Conservation (phyloP, 2,329 filamentous ascomycete species). For the Sordariomycetes sp. region DNA sequence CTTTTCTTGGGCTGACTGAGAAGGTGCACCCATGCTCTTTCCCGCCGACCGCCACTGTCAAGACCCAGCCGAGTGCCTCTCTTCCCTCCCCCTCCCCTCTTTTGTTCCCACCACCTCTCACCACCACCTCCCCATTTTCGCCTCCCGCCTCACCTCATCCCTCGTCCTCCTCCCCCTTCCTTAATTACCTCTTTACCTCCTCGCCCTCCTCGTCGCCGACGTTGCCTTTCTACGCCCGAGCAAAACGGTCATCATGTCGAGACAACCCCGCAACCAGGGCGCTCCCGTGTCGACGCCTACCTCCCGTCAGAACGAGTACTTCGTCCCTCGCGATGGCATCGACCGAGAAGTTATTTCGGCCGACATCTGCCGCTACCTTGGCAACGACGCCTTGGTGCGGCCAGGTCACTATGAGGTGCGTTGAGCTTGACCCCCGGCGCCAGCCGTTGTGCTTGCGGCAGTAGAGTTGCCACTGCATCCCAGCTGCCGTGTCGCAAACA, state of each 20-base stretch:
- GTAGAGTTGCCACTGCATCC: too few species aligned
- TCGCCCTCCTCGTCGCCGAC: slow-evolving; percentile 5
- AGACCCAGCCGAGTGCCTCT: neutral
- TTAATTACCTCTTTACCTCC: slow-evolving; percentile 5
- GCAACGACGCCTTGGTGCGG: slow-evolving; percentile 72
- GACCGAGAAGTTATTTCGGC: slow-evolving; percentile 77
- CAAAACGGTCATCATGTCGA: slow-evolving; percentile 19
- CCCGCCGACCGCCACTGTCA: too few species aligned
- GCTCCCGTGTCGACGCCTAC: slow-evolving; percentile 24
- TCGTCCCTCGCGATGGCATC: slow-evolving; percentile 71
- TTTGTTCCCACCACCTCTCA: slow-evolving; percentile 4
- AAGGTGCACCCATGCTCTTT: too few species aligned
- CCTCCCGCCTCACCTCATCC: too few species aligned
- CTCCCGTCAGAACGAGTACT: slow-evolving; percentile 65
- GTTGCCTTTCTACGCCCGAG: neutral
- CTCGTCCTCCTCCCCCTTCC: slow-evolving; percentile 8
- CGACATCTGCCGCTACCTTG: slow-evolving; percentile 76
- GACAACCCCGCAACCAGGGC: slow-evolving; percentile 27
- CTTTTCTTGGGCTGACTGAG: too few species aligned
- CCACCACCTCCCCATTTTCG: slow-evolving; percentile 6
- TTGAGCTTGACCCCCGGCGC: too few species aligned
- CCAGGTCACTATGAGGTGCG: slow-evolving; percentile 64
- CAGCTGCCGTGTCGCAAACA: too few species aligned
- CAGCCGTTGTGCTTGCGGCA: too few species aligned
- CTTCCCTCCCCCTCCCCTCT: slow-evolving; percentile 1